Evolutionary conservation across 202 grass and related monocot species (phyloP), one percentile per base, ranked within the genome.

Genomic region (Elaeis oleifera): DNA sequence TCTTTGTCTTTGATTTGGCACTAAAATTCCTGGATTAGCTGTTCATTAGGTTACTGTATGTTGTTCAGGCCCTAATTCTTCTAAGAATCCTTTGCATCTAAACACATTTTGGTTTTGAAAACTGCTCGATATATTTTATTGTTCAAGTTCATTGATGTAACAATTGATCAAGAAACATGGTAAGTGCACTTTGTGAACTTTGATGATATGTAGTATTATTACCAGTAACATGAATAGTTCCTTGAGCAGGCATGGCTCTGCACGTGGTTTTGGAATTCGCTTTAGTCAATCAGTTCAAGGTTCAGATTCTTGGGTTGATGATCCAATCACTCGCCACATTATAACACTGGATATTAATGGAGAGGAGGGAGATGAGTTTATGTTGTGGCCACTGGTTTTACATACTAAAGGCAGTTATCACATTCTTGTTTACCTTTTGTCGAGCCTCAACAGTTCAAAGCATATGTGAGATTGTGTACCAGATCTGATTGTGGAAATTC

Each of bases 231-330:
- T 44, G 8, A 44, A 3, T 44, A 44, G 3, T 65, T 5, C 16
- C 28, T 28, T 76, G 50, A 63, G 64, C 70, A 96, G 84, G 92
- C 84, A 96, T 74, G 87, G 87, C 26, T 85, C 84, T 16, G 74
- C 74, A 20, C 73, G 74, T 1, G 81, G 92, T 67, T 91, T 76
- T 71, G 87, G 92, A 23, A 79, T 89, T 63, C 81, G 87, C 9
- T 79, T 80, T 49, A 77, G 53, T 11, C 18, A 64, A 21, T 96
- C 92, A 70, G 61, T 68, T 65, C 55, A 60, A 16, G 87, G 84
- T 62, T 90, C 74, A 0, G 92, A 96, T 86, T 91, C 84, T 27
- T 96, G 81, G 84, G 73, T 91, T 3, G 92, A 96, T 76, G 92
- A 96, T 61, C 92, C 92, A 5, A 82, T 96, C 55, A 83, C 84